Base-by-base conservation (phyloP, 371 early-diverging fungal species). In the Mortierella sp. region DNA sequence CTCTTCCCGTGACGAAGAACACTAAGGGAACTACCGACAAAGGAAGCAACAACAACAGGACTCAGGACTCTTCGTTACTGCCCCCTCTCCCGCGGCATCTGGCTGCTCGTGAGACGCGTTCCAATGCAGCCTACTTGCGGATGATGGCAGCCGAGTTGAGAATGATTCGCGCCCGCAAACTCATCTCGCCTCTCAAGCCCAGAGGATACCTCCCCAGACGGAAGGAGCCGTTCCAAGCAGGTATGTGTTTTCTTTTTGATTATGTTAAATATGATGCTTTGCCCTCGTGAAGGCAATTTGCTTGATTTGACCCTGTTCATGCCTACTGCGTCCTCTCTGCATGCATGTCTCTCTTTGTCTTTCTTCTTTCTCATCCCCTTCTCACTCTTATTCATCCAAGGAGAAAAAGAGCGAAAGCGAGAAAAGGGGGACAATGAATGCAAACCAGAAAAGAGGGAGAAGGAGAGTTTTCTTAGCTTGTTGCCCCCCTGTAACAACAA, bases 131-230 rank as follows among this genome's bases (percentile, higher is more conserved):
- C 76, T 91, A 92, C 79, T 84, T 92, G 69, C 89, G 92, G 50
- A 92, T 91, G 90, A 89, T 92, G 81, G 91, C 91, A 13, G 90
- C 91, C 37, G 92, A 92, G 83, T 86, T 91, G 40, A 91, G 91
- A 77, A 92, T 92, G 92, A 92, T 92, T 88, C 89, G 92, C 13
- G 85, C 92, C 31, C 89, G 91, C 59, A 92, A 92, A 74, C 90
- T 92, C 57, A 88, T 92, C 21, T 90, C 91, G 54, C 92, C 92
- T 21, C 75, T 92, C 44, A 87, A 90, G 79, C 91, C 91, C 26
- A 81, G 92, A 69, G 86, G 90, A 43, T 89, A 88, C 50, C 83
- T 92, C 40, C 90, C 90, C 57, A 88, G 91, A 64, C 87, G 92
- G 55, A 91, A 89, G 77, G 89, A 89, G 50, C 81, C 86, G 9